Base-by-base conservation (phyloP, 306 rosid genomes). In the Lupinus albus region DNA sequence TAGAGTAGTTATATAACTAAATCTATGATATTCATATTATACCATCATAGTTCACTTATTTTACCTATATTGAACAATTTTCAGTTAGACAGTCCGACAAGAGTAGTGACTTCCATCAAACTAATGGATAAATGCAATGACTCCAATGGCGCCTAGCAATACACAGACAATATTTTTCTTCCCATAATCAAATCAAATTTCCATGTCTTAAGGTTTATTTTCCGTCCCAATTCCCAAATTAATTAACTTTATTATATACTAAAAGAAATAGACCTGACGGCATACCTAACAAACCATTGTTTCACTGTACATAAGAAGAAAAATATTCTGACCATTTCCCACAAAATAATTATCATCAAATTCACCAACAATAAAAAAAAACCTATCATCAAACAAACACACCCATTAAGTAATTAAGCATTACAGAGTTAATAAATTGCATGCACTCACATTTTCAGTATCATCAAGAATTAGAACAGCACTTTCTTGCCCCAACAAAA, bases 401-500 rank as follows among this genome's bases (percentile, higher is more conserved):
- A 50, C 28, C 30, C 30, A 47, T 45, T 20, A 68, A 14, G 57
- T 39, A 50, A 51, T 51, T 64, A 44, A 32, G 62, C 44, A 57
- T 47, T 49, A 44, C 8, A 72, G n/a, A 62, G 11, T 62, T 7
- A 64, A 52, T 13, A 36, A 61, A 20, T 30, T 4, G 62, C 68
- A 52, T 53, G 28, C 74, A 82, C 95, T 75, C 76, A 90, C 97
- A 51, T 85, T 67, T 82, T 94, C 97, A 4, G 96, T 86, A 85
- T 94, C 97, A 61, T 90, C 99, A 30, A 94, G 95, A 68, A 94
- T 94, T 32, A 94, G 67, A 72, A 85, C 95, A 30, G 91, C 92
- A 73, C 92, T 94, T 71, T 90, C 96, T 65, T 90, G 90, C 71
- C 97, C 99, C 45, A 90, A 72, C 56, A 90, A 86, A 46, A 94